Evolutionary conservation across 352 stramenopile genomes (phyloP), one percentile per base, ranked within the genome.

Genomic region (Phytophthora sansomeana): DNA sequence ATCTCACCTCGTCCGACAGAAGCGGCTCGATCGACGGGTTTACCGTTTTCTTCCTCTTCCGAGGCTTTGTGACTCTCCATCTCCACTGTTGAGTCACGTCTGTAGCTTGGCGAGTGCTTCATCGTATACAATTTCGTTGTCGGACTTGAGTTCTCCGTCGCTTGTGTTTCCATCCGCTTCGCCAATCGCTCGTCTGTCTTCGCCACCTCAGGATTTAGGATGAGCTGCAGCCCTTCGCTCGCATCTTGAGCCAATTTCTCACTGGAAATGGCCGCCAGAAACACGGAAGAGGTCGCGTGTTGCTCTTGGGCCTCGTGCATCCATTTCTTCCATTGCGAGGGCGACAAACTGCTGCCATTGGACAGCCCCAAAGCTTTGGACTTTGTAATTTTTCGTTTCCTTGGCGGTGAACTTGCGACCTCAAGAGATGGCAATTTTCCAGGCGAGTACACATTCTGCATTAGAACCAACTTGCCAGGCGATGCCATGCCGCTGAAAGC

Each of bases 271-370:
- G 19, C 54, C 2, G 56, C 49, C 4, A 67, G 14, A 61, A 67
- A 67, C 21, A 62, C 35, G 3, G 57, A 67, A 0, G 63, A 58
- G 16, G 63, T 62, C 14, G 46, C 50, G 21, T 54, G 38, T 11
- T 64, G 9, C 26, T 67, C 55, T 24, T 63, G 38, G 0, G 67
- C 67, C 30, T 75, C 67, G 24, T 66, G 54, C 55, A 75, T 62
- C 61, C 67, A 75, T 33, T 61, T 38, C 28, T 41, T 72, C 56
- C 63, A 72, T 26, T 58, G 57, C 16, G 44, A 28, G 1, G 29
- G 19, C 0, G 63, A 58, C 29, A 72, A 67, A 16, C 17, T 44
- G 16, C 21, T 28, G 29, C 16, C 10, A 58, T 6, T 55, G 46
- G 49, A 33, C 35, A 71, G 33, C 6, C 38, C 56, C 2, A 36